Evolutionary conservation across 2,329 filamentous ascomycete species (phyloP).

Genomic region (Colletotrichum lupini): DNA sequence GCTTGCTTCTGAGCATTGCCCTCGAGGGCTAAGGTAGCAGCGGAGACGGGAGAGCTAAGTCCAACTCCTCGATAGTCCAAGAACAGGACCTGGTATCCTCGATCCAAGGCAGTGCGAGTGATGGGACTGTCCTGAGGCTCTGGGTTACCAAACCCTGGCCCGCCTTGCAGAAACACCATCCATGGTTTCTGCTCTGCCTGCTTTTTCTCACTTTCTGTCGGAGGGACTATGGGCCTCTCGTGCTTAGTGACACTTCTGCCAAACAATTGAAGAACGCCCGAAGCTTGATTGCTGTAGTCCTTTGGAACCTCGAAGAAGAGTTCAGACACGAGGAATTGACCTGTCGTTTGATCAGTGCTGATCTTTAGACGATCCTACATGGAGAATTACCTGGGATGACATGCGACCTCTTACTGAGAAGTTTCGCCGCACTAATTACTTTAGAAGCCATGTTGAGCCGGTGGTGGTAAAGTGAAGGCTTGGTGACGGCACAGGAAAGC

Average conservation of each 20-base stretch:
- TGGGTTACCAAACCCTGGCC: conserved; percentile 82
- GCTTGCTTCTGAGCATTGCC: conserved; percentile 77
- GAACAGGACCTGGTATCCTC: conserved; percentile 86
- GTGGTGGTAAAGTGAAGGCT: neutral
- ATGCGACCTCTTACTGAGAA: conserved; percentile 56
- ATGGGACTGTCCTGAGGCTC: conserved; percentile 79
- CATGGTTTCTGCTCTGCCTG: conserved; percentile 60
- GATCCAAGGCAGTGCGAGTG: conserved; percentile 77
- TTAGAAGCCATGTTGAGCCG: conserved; percentile 29
- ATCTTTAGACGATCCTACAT: neutral
- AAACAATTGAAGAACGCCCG: conserved; percentile 78
- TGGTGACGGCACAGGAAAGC: neutral
- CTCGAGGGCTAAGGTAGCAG: conserved; percentile 74
- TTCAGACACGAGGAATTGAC: conserved; percentile 81
- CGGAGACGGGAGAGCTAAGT: conserved; percentile 82
- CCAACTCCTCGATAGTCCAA: conserved; percentile 95
- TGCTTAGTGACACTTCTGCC: conserved; percentile 77
- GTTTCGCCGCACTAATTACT: conserved; percentile 49
- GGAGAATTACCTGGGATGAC: conserved; percentile 43
- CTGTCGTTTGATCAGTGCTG: conserved; percentile 52
- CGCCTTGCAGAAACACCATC: conserved; percentile 84
- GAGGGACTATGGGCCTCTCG: conserved; percentile 68
- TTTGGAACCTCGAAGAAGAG: conserved; percentile 88
- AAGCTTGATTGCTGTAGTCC: conserved; percentile 74
- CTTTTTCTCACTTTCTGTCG: conserved; percentile 48